Conservation (phyloP, 2,329 filamentous ascomycete species). For the Fusarium nygamai region DNA sequence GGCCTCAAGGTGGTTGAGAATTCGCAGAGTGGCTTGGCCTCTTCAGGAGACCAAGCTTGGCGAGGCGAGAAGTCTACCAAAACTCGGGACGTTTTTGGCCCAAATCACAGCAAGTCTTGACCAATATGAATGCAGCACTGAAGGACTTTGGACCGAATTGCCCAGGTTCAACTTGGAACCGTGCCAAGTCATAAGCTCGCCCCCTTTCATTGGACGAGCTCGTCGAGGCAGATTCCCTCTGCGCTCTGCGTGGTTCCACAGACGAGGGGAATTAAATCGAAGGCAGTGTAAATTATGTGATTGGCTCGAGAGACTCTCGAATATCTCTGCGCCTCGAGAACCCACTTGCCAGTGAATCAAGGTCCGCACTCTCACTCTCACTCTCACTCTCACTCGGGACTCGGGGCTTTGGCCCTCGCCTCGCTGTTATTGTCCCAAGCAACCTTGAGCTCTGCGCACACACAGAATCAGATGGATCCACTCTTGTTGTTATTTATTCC, state of each 20-base stretch:
- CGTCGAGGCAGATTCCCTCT: not conserved
- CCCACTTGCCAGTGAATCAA: not conserved
- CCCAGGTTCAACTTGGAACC: not conserved
- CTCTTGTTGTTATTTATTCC: not conserved
- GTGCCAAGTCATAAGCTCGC: not conserved
- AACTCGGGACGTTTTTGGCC: not conserved
- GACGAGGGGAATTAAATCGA: not conserved
- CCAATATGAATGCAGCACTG: fast-evolving
- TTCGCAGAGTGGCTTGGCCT: not conserved
- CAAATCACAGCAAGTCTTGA: not conserved
- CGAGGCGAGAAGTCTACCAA: not conserved
- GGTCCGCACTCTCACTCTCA: too few species aligned
- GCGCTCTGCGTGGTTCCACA: not conserved
- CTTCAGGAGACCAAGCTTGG: conserved; percentile 9
- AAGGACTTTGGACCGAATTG: fast-evolving
- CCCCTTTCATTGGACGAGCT: not conserved
- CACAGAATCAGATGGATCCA: not conserved
- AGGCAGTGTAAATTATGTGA: not conserved
- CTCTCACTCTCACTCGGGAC: not conserved
- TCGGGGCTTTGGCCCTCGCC: not conserved
- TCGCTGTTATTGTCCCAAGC: not conserved
- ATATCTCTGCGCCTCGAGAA: not conserved
- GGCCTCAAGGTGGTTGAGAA: not conserved
- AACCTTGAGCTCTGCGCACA: not conserved
- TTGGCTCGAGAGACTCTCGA: not conserved